Evolutionary conservation across 345 rosid species (phyloP).

Genomic region (Corchorus olitorius): DNA sequence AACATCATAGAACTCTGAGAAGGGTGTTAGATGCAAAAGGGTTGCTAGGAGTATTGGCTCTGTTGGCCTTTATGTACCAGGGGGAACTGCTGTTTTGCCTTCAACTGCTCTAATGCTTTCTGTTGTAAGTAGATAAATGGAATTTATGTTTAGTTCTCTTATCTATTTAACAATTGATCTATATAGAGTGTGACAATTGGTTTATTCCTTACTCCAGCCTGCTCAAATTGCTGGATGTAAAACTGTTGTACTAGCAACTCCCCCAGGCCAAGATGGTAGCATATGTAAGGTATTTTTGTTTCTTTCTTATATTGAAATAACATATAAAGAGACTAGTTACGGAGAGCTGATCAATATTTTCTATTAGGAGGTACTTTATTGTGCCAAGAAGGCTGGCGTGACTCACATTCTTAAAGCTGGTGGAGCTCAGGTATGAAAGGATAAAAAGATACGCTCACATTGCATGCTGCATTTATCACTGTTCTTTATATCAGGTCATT

Average conservation of each 20-base stretch:
- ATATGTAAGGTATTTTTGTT: conserved; percentile 69
- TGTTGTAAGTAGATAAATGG: conserved; percentile 52
- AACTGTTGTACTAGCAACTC: conserved; percentile 86
- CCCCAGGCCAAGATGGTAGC: conserved; percentile 79
- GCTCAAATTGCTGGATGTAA: conserved; percentile 95
- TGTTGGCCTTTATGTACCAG: conserved; percentile 95
- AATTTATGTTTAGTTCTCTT: conserved; percentile 2
- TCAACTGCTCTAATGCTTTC: conserved; percentile 96
- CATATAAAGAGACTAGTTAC: background rate
- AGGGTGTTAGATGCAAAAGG: conserved; percentile 93
- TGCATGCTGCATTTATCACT: background rate
- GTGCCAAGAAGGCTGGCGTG: conserved; percentile 94
- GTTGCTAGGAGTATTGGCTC: conserved; percentile 86
- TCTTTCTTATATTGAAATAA: background rate
- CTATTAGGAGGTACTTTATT: conserved; percentile 76
- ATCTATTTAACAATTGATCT: background rate
- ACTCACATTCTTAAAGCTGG: conserved; percentile 96
- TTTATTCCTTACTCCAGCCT: conserved; percentile 52
- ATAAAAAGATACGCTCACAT: background rate
- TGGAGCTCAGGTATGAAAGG: conserved; percentile 79
- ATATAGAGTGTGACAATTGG: conserved; percentile 20
- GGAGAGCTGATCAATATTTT: conserved; percentile 11
- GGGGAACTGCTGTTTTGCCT: conserved; percentile 93
- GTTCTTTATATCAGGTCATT: background rate
- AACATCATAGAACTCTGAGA: background rate